These are phyloP conservation scores for Mrakia frigida DNA, from an alignment of 768 basidiomycete genomes.

Conservation along the genomic window DNA sequence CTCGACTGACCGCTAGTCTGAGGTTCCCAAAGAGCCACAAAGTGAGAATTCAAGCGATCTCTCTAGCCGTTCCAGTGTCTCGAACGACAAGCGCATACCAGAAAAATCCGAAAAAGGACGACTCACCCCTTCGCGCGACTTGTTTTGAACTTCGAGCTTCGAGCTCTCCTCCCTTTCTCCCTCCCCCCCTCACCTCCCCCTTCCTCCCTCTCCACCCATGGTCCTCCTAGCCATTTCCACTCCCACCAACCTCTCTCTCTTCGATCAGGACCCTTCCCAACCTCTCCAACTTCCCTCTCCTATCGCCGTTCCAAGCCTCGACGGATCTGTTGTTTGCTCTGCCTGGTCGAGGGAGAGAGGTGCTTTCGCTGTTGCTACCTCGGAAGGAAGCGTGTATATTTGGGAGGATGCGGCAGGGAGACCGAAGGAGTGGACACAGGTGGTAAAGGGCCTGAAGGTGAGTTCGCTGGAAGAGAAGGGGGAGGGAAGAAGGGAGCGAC, in stretches of 20 bases:
- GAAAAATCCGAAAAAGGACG: too few species aligned
- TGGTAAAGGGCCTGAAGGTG: slow-evolving; percentile 1
- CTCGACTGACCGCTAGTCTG: too few species aligned
- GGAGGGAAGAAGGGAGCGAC: not conserved
- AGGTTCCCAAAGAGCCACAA: too few species aligned
- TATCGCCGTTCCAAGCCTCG: not conserved
- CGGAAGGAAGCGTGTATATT: not conserved
- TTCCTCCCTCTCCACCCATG: not conserved
- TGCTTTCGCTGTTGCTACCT: not conserved
- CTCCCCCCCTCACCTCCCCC: not conserved
- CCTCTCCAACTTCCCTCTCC: not conserved
- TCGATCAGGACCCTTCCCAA: not conserved
- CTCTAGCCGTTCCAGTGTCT: too few species aligned
- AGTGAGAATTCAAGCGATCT: too few species aligned
- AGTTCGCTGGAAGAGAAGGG: not conserved
- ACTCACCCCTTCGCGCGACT: not conserved
- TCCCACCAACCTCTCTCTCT: not conserved
- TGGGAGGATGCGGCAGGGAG: not conserved
- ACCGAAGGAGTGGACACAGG: not conserved
- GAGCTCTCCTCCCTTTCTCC: not conserved
- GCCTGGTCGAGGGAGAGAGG: not conserved
- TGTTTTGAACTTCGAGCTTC: not conserved
- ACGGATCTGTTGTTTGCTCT: not conserved
- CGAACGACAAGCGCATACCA: too few species aligned
- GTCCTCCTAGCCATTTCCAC: not conserved